A percentile compares a stretch with the other conserved stretches of the same genome.
These are phyloP conservation scores for Canavalia ensiformis DNA, from an alignment of 306 rosid species.

Conservation along the genomic window DNA sequence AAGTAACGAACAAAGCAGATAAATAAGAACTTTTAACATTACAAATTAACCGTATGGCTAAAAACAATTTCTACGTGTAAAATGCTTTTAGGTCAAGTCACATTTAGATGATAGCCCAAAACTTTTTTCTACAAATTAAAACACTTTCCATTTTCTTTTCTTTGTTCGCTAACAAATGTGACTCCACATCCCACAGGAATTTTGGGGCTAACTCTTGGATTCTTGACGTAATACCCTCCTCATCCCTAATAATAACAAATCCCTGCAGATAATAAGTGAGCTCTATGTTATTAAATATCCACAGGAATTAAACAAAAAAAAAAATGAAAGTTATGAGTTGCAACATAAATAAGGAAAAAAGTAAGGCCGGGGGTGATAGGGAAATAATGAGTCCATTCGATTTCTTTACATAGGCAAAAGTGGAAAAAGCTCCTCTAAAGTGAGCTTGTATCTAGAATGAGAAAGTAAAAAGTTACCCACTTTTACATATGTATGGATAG, in stretches of 20 bases:
- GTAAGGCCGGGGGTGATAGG: neutral
- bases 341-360: neutral
- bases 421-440: too few relatives aligned
- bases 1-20: constrained; percentile 38
- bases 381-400: neutral
- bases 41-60: constrained; percentile 39
- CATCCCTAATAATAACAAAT: constrained; percentile 81
- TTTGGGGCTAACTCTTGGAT: constrained; percentile 72
- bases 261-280: constrained; percentile 64
- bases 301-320: neutral
- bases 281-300: constrained; percentile 19
- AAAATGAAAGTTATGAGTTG: constrained; percentile 8
- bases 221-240: constrained; percentile 62
- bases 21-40: constrained; percentile 39
- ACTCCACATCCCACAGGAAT: constrained; percentile 81
- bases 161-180: constrained; percentile 66
- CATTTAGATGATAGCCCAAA: constrained; percentile 79
- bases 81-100: constrained; percentile 7
- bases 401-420: neutral
- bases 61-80: constrained; percentile 11
- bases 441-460: too few relatives aligned
- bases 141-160: constrained; percentile 77
- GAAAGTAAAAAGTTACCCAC: too few relatives aligned
- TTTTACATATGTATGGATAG: too few relatives aligned
- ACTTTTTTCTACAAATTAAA: constrained; percentile 84